Conservation (phyloP, 2,329 filamentous ascomycete genomes). For the Penicillium verrucosum region DNA sequence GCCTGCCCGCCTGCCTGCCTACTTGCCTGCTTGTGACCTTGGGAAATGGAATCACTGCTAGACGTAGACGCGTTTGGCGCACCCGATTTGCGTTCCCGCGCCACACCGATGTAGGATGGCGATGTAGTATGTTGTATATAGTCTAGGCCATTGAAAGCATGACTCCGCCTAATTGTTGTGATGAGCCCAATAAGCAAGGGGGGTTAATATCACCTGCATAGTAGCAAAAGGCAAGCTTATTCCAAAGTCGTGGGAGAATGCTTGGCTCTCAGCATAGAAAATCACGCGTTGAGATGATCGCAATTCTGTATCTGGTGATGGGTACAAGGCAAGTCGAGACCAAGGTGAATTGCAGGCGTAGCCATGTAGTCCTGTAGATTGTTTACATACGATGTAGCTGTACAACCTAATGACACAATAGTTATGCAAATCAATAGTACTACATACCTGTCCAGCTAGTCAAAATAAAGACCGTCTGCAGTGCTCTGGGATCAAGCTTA, state of each 20-base stretch:
- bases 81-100: background rate
- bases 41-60: background rate
- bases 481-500: conserved; percentile 6
- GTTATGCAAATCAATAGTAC: background rate
- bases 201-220: background rate
- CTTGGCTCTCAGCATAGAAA: background rate
- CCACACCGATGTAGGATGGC: background rate
- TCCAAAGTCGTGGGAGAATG: background rate
- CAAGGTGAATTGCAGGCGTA: background rate
- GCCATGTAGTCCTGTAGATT: background rate
- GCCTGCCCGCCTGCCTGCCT: background rate
- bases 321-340: background rate
- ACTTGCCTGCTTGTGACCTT: background rate
- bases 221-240: background rate
- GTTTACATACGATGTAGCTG: background rate
- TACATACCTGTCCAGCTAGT: background rate
- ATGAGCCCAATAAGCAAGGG: background rate
- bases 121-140: background rate
- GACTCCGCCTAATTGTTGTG: background rate
- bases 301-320: background rate
- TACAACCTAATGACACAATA: background rate
- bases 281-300: background rate
- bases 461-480: background rate
- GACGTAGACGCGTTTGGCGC: background rate
- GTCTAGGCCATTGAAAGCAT: background rate